Evolutionary conservation across 331 rosid genomes (phyloP).

Genomic region (Malus hybrid): DNA sequence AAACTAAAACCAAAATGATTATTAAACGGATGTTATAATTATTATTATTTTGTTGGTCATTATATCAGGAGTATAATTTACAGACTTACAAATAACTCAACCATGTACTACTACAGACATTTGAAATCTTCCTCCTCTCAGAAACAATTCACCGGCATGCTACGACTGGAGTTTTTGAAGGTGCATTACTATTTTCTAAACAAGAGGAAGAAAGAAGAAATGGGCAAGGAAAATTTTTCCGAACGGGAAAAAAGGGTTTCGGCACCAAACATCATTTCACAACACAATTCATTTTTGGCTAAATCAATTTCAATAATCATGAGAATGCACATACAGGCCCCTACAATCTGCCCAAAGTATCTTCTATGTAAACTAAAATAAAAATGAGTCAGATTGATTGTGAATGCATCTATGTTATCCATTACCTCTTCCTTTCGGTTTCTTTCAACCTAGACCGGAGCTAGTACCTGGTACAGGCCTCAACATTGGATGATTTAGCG

Average conservation of each 20-base stretch:
- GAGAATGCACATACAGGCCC: conserved; percentile 45
- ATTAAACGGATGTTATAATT: too few species aligned
- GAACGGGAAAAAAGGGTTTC: too few species aligned
- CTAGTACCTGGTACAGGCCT: conserved; percentile 85
- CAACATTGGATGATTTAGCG: conserved; percentile 65
- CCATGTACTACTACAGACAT: background rate
- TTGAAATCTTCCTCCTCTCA: background rate
- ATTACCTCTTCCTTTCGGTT: conserved; percentile 21
- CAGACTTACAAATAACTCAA: background rate
- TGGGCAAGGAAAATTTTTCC: too few species aligned
- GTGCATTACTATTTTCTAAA: background rate
- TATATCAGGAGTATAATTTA: background rate
- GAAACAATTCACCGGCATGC: background rate
- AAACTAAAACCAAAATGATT: too few species aligned
- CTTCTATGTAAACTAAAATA: conserved; percentile 12
- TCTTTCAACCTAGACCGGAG: conserved; percentile 79
- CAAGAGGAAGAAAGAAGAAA: background rate
- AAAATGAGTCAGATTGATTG: conserved; percentile 23
- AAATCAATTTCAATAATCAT: conserved; percentile 28
- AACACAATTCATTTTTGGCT: conserved; percentile 22
- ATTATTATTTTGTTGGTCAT: too few species aligned
- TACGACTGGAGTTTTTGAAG: too few species aligned
- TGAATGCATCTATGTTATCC: conserved; percentile 27
- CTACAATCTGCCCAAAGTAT: conserved; percentile 30
- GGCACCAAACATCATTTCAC: background rate